Evolutionary conservation across 768 basidiomycete species (phyloP).

Genomic region (Termitomyces sp.): DNA sequence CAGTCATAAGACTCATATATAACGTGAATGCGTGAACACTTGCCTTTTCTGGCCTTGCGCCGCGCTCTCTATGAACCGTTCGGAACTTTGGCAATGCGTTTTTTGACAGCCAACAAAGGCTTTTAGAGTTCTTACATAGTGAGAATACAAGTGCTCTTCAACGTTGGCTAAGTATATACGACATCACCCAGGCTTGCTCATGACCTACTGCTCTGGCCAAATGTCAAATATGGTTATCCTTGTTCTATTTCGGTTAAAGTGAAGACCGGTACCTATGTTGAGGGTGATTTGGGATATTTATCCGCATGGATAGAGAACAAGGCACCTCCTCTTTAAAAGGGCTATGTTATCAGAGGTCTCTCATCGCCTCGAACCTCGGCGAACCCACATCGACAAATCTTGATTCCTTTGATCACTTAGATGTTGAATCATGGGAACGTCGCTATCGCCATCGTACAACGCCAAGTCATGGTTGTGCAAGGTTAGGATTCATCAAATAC

Average conservation of each 20-base stretch:
- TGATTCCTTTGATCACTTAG: neutral
- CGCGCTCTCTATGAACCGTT: too few species aligned
- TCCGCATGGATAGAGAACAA: neutral
- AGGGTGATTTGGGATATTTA: too few species aligned
- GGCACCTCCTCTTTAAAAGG: neutral
- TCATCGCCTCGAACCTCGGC: neutral
- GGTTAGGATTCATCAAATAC: constrained; percentile 31
- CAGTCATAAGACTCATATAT: neutral
- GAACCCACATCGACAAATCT: neutral
- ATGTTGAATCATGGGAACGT: constrained; percentile 55
- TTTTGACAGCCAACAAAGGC: neutral
- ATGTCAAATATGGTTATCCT: constrained; percentile 1
- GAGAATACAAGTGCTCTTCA: neutral
- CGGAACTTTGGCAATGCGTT: too few species aligned
- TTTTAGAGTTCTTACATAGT: too few species aligned
- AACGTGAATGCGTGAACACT: too few species aligned
- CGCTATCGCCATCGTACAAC: constrained; percentile 67
- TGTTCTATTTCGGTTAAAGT: neutral
- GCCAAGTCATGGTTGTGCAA: constrained; percentile 67
- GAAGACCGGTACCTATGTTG: neutral
- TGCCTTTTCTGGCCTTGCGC: constrained; percentile 9
- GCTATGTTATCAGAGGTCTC: neutral
- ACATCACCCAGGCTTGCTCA: neutral
- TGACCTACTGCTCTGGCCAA: neutral
- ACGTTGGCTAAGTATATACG: neutral